Conservation (phyloP, 2,329 filamentous ascomycete genomes). For the Diatrype stigma region DNA sequence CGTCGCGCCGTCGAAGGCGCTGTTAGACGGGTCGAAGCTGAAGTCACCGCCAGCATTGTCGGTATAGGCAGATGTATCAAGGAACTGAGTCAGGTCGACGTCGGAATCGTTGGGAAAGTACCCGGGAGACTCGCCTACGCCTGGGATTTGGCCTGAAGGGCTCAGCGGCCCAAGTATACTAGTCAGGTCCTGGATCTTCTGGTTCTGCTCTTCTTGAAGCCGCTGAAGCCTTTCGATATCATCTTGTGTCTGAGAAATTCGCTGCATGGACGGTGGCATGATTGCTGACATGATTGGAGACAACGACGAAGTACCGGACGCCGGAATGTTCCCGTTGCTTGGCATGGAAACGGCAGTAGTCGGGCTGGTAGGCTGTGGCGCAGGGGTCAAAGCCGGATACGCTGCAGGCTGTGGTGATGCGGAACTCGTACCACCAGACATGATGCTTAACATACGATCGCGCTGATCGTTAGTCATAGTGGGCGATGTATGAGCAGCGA, state of each 20-base stretch:
- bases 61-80: conserved; percentile 34
- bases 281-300: conserved; percentile 46
- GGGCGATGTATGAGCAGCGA: conserved; percentile 53
- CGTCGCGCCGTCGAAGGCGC: conserved; percentile 12
- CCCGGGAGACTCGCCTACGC: conserved; percentile 46
- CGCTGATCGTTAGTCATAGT: conserved; percentile 54
- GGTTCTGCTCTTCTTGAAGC: conserved; percentile 74
- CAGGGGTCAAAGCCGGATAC: conserved; percentile 15
- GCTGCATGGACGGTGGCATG: conserved; percentile 49
- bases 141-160: conserved; percentile 74
- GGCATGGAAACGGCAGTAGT: conserved; percentile 14
- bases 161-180: conserved; percentile 74
- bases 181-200: conserved; percentile 70
- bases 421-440: conserved; percentile 38
- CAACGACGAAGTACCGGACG: conserved; percentile 32
- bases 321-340: conserved; percentile 11
- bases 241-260: conserved; percentile 64
- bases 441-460: conserved; percentile 55
- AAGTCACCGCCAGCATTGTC: conserved; percentile 32
- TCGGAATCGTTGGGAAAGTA: conserved; percentile 36
- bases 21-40: conserved; percentile 35
- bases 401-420: conserved; percentile 21
- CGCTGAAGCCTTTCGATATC: conserved; percentile 77
- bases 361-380: conserved; percentile 14
- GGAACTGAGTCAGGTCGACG: conserved; percentile 48